Conservation (phyloP, 2,329 filamentous ascomycete species). For the Aureobasidium pullulans region DNA sequence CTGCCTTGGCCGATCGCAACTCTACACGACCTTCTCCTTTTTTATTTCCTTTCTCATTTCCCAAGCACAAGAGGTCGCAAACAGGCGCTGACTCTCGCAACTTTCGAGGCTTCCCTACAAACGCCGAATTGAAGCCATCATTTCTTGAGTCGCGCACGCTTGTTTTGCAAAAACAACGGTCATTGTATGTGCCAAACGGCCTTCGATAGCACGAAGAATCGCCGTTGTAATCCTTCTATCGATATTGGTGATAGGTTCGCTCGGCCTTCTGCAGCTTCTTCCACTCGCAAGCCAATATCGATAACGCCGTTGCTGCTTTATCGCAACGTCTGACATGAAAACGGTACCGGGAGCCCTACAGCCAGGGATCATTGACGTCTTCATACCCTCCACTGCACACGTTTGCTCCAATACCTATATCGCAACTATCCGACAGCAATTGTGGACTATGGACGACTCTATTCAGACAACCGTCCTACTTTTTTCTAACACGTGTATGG, state of each 20-base stretch:
- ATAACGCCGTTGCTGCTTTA: slow-evolving; percentile 11
- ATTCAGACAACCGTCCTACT: background rate
- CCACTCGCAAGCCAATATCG: slow-evolving; percentile 9
- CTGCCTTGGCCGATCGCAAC: slow-evolving; percentile 11
- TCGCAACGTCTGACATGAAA: slow-evolving; percentile 10
- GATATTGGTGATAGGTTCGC: slow-evolving; percentile 11
- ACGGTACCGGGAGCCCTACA: slow-evolving; percentile 1
- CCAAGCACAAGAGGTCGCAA: background rate
- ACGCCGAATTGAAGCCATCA: slow-evolving; percentile 3
- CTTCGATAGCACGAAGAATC: slow-evolving; percentile 13
- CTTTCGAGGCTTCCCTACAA: background rate
- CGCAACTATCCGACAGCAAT: background rate
- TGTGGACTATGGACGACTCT: background rate
- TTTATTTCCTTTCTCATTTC: slow-evolving; percentile 8
- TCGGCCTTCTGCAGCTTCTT: slow-evolving; percentile 1
- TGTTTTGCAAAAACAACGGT: slow-evolving; percentile 5
- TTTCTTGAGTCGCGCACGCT: slow-evolving; percentile 3
- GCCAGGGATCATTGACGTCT: background rate
- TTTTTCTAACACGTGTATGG: background rate
- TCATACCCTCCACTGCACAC: slow-evolving; percentile 3
- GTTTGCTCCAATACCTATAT: slow-evolving; percentile 8
- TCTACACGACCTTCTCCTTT: slow-evolving; percentile 12
- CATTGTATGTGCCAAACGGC: slow-evolving; percentile 8
- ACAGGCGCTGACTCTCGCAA: background rate
- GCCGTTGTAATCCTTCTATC: slow-evolving; percentile 12